phyloP scores from a whole-genome alignment of 495 filamentous ascomycete genomes.

The Saxophila tyrrhenica region DNA sequence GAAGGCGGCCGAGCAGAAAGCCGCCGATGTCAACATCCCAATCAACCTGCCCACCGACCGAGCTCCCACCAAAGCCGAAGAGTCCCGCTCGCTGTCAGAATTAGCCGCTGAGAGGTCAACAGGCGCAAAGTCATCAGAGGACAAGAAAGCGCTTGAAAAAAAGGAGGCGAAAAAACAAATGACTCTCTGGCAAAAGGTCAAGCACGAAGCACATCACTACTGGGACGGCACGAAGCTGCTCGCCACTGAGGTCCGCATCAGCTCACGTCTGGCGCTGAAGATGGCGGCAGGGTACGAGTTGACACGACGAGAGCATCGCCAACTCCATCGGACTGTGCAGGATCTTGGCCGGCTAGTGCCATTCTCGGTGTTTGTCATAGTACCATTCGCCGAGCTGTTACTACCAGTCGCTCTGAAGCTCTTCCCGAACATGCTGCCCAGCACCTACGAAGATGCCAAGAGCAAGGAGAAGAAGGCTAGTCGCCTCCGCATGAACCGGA shows the following conservation, averaged over 20 bases:
- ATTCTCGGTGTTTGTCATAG: constrained; percentile 93
- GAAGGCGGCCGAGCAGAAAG: constrained; percentile 18
- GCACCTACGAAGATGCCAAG: constrained; percentile 89
- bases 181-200: constrained; percentile 82
- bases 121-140: constrained; percentile 33
- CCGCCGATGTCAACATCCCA: constrained; percentile 21
- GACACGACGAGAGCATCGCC: constrained; percentile 80
- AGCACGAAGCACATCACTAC: constrained; percentile 84
- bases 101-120: constrained; percentile 37
- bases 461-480: constrained; percentile 79
- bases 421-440: constrained; percentile 93
- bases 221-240: constrained; percentile 99
- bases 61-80: constrained; percentile 36
- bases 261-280: constrained; percentile 77
- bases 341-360: constrained; percentile 89
- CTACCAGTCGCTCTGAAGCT: constrained; percentile 84
- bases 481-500: constrained; percentile 71
- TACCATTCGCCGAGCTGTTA: constrained; percentile 92
- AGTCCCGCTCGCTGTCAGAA: constrained; percentile 35
- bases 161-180: constrained; percentile 77
- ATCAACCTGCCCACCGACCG: constrained; percentile 31
- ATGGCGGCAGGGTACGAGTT: constrained; percentile 98
- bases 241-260: constrained; percentile 85
- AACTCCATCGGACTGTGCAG: constrained; percentile 83
- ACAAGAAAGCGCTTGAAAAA: constrained; percentile 44